phyloP scores from a whole-genome alignment of 2,329 filamentous ascomycete species.

The Chaetomium sp. region DNA sequence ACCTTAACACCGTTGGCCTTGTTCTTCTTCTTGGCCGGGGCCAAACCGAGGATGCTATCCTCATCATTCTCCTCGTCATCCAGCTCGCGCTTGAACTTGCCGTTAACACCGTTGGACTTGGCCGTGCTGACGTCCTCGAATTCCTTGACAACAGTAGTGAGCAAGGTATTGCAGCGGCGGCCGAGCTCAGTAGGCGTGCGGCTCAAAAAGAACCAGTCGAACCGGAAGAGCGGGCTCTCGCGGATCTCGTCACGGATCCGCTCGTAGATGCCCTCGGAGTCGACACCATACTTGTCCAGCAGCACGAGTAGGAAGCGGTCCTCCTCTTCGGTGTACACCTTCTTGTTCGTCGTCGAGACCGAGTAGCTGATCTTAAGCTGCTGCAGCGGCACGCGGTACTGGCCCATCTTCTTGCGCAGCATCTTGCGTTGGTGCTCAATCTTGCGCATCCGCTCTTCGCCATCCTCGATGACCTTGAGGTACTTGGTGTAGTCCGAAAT shows the following conservation, averaged over 20 bases:
- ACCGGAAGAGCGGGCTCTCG: constrained; percentile 89
- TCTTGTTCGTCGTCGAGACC: constrained; percentile 98
- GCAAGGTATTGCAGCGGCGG: constrained; percentile 83
- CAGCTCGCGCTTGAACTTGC: constrained; percentile 65
- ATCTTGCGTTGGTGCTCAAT: constrained; percentile 90
- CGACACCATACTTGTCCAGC: constrained; percentile 85
- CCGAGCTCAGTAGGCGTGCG: constrained; percentile 89
- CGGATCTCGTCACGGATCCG: constrained; percentile 95
- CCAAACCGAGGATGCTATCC: constrained; percentile 69
- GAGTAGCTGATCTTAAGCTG: constrained; percentile 99
- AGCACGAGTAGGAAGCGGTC: constrained; percentile 92
- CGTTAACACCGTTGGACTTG: constrained; percentile 48
- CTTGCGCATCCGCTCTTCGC: constrained; percentile 82
- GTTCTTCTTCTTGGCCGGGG: constrained; percentile 89
- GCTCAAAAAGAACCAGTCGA: constrained; percentile 99
- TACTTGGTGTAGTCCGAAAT: constrained; percentile 86
- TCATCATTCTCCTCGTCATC: constrained; percentile 83
- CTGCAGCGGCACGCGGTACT: constrained; percentile 94
- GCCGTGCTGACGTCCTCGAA: constrained; percentile 64
- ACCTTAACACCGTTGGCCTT: constrained; percentile 80
- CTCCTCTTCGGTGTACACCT: constrained; percentile 98
- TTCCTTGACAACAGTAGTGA: constrained; percentile 91
- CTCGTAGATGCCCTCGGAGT: constrained; percentile 85
- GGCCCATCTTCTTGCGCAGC: constrained; percentile 88
- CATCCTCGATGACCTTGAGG: constrained; percentile 81